Percentiles rank a stretch among this genome's conserved stretches.
These are phyloP conservation scores for Tolypocladium inflatum DNA, from an alignment of 2,329 filamentous ascomycete genomes.

Conservation along the genomic window DNA sequence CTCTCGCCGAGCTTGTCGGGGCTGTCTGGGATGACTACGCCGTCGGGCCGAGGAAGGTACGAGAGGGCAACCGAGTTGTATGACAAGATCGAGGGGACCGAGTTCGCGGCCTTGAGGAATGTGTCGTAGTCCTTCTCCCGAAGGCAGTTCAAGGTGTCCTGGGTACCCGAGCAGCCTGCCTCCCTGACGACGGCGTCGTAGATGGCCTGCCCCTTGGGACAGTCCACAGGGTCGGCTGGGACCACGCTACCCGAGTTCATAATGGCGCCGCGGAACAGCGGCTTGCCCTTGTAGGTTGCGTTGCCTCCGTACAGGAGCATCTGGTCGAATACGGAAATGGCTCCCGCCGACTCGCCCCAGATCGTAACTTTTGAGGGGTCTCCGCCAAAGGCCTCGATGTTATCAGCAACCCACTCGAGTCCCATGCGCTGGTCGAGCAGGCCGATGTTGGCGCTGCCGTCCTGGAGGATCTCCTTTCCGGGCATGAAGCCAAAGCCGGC, in stretches of 20 bases:
- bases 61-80: constrained; percentile 62
- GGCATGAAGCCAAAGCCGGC: constrained; percentile 67
- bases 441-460: constrained; percentile 62
- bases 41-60: constrained; percentile 67
- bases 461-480: constrained; percentile 56
- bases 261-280: constrained; percentile 66
- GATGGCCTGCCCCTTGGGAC: constrained; percentile 51
- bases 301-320: constrained; percentile 67
- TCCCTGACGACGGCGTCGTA: constrained; percentile 53
- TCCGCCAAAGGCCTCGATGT: constrained; percentile 69
- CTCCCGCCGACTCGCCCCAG: constrained; percentile 64
- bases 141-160: constrained; percentile 56
- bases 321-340: constrained; percentile 68
- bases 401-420: constrained; percentile 68
- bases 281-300: constrained; percentile 62
- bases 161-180: constrained; percentile 49
- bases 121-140: constrained; percentile 48
- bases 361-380: constrained; percentile 72
- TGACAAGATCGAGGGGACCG: constrained; percentile 57
- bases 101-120: constrained; percentile 58
- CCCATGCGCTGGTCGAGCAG: constrained; percentile 64
- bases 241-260: constrained; percentile 64
- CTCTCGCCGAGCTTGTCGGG: constrained; percentile 46
- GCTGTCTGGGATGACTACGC: constrained; percentile 48
- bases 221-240: constrained; percentile 55